phyloP scores from a whole-genome alignment of 352 stramenopile species.

The Phytophthora fragariae region DNA sequence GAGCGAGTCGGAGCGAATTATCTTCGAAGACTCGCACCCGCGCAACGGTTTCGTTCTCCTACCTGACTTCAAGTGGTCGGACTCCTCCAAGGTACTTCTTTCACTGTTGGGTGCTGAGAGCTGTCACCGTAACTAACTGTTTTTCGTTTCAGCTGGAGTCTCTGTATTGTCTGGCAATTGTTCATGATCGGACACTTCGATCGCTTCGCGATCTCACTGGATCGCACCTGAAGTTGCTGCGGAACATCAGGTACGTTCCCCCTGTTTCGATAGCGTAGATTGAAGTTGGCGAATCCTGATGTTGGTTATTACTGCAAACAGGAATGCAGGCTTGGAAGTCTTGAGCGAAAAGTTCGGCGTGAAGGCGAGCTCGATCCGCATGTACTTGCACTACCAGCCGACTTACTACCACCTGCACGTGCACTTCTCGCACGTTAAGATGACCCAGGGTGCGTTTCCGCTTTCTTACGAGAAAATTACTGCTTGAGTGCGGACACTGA shows the following conservation, averaged over 20 bases:
- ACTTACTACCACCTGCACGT: conserved; percentile 92
- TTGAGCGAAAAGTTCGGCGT: conserved; percentile 71
- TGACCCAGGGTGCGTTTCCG: conserved; percentile 61
- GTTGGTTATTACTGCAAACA: conserved; percentile 21
- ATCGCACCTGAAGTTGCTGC: conserved; percentile 67
- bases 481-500: not conserved
- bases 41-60: conserved; percentile 79
- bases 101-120: not conserved
- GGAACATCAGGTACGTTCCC: conserved; percentile 69
- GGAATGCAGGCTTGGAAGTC: conserved; percentile 63
- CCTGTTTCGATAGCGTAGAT: not conserved
- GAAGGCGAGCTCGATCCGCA: conserved; percentile 59
- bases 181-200: conserved; percentile 75
- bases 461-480: not conserved
- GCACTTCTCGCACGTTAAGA: conserved; percentile 88
- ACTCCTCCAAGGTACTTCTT: conserved; percentile 61
- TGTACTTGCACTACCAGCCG: conserved; percentile 91
- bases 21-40: conserved; percentile 76
- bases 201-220: conserved; percentile 80
- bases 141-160: conserved; percentile 69
- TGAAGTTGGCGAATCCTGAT: not conserved
- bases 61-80: conserved; percentile 88
- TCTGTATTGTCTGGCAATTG: conserved; percentile 84
- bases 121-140: not conserved
- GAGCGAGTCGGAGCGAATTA: conserved; percentile 81